These are phyloP conservation scores for Fusarium nematophilum DNA, from an alignment of 2,329 filamentous ascomycete genomes.

Conservation along the genomic window DNA sequence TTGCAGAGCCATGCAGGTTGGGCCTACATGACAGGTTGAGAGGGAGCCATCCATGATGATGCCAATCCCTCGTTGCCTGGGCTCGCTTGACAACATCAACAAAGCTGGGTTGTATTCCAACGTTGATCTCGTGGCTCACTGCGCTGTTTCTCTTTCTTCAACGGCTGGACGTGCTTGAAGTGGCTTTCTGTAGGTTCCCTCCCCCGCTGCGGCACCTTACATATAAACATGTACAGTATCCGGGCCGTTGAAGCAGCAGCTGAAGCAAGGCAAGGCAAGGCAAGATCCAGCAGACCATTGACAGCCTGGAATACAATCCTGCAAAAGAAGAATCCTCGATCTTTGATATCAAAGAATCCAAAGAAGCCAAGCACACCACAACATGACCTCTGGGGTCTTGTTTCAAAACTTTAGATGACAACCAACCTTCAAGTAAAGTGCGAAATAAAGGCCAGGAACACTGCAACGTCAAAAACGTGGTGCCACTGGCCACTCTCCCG, in stretches of 20 bases:
- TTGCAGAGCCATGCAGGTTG: neutral
- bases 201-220: conserved; percentile 19
- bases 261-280: conserved; percentile 1
- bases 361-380: conserved; percentile 23
- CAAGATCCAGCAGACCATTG: conserved; percentile 15
- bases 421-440: conserved; percentile 11
- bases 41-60: conserved; percentile 5
- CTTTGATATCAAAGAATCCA: neutral
- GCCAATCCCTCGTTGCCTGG: conserved; percentile 9
- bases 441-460: conserved; percentile 2
- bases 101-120: neutral
- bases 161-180: neutral
- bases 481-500: conserved; percentile 24
- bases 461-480: neutral
- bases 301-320: neutral
- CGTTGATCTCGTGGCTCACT: neutral
- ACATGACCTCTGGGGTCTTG: conserved; percentile 5
- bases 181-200: conserved; percentile 34
- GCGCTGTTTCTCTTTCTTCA: neutral
- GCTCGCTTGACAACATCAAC: conserved; percentile 9
- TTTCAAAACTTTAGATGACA: neutral
- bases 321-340: conserved; percentile 19
- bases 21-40: too few species aligned
- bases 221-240: conserved; percentile 15
- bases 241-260: conserved; percentile 17